Evolutionary conservation across 2,329 filamentous ascomycete species (phyloP), one percentile per base, ranked within the genome.

Genomic region (Fusarium guadeloupense): DNA sequence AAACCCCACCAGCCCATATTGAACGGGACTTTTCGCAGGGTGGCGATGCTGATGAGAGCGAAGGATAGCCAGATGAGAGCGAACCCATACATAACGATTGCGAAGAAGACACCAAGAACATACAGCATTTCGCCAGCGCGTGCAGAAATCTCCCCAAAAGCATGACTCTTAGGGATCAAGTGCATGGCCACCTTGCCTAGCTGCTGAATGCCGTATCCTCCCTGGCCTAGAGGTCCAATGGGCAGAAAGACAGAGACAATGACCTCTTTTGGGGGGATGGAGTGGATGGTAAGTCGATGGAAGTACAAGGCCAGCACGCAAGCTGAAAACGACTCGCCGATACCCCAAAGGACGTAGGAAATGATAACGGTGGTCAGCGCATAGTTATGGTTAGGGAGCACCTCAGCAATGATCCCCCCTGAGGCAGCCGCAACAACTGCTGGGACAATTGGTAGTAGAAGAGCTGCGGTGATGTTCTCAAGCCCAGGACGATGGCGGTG

Each of bases 211-310:
- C 78, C 83, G 68, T 84, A 91, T 2, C 85, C 86, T 13, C 87
- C 88, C 71, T 89, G 86, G 0, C 88, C 88, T 1, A 90, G 74
- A 0, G 88, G 87, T 0, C 89, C 87, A 0, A 91, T 77, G 1
- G 89, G 88, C 0, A 91, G 75, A 63, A 91, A 89, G 7, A 86
- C 83, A 3, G 84, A 88, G 9, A 90, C 87, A 37, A 91, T 87
- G 50, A 87, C 84, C 68, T 90, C 89, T 42, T 83, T 80, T 2
- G 87, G 83, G 0, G 88, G 88, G 13, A 91, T 79, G 33, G 86
- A 85, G 73, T 91, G 84, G 4, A 91, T 72, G 5, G 85, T 86
- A 9, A 92, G 78, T 10, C 89, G 85, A 55, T 89, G 85, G 69
- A 89, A 90, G 73, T 91, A 92, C 31, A 91, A 82, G 10, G 85